Conservation (phyloP, 2,329 filamentous ascomycete species). For the Botrytis deweyae region DNA sequence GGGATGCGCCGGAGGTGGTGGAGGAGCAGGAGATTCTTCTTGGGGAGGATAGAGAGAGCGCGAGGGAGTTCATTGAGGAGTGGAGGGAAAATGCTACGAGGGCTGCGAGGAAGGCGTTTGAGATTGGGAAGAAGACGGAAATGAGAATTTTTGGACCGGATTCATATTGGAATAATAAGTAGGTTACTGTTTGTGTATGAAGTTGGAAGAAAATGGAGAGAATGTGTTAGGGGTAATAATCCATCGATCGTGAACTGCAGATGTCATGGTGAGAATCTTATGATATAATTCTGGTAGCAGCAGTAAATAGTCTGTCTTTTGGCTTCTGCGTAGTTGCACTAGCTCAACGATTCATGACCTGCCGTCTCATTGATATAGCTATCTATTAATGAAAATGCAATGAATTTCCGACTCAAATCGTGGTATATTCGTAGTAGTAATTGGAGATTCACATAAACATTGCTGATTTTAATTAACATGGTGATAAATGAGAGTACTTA, state of each 20-base stretch:
- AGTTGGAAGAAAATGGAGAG: background rate
- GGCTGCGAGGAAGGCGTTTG: background rate
- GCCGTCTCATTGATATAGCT: background rate
- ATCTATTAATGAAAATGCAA: background rate
- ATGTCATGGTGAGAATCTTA: background rate
- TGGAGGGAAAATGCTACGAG: background rate
- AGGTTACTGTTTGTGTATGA: background rate
- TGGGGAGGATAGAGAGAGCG: background rate
- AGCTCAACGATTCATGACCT: background rate
- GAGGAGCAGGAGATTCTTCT: background rate
- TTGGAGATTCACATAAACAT: too few species aligned
- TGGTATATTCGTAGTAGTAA: background rate
- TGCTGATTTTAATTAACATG: background rate
- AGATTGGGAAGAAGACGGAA: background rate
- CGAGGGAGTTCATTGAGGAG: background rate
- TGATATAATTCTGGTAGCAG: background rate
- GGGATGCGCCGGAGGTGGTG: slow-evolving; percentile 1
- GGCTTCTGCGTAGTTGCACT: background rate
- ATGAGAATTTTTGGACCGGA: background rate
- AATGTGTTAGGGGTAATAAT: background rate
- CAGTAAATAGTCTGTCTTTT: background rate
- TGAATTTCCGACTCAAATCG: background rate
- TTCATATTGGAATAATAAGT: background rate
- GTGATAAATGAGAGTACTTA: background rate
- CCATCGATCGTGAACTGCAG: background rate